Percentiles rank a stretch among this genome's conserved stretches.
Conservation (phyloP, 805 yeast species). For the Kodamaea leandrae region DNA sequence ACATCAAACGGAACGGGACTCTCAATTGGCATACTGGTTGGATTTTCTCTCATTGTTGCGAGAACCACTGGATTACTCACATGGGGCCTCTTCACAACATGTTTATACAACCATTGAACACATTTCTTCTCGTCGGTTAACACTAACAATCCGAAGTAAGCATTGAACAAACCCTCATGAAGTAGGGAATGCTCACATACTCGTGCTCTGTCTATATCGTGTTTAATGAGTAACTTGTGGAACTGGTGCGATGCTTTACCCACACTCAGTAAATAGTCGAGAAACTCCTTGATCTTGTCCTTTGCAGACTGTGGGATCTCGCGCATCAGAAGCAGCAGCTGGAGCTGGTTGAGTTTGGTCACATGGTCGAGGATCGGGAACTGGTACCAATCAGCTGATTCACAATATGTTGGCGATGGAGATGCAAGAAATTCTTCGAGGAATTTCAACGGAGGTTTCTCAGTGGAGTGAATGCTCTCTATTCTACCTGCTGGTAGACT, state of each 20-base stretch:
- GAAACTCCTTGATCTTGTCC: background rate
- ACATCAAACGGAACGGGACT: too few species aligned
- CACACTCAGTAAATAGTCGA: background rate
- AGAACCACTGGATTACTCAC: background rate
- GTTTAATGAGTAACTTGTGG: background rate
- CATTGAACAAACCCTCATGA: background rate
- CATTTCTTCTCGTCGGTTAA: background rate
- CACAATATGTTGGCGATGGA: too few species aligned
- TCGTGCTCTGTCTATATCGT: background rate
- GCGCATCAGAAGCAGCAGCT: background rate
- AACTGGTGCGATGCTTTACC: background rate
- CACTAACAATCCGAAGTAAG: constrained; percentile 1
- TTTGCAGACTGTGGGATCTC: background rate
- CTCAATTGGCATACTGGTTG: too few species aligned
- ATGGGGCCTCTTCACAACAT: background rate
- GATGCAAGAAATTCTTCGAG: too few species aligned
- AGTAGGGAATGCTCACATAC: background rate
- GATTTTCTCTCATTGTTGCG: background rate
- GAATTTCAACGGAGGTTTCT: too few species aligned
- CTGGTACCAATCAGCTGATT: background rate
- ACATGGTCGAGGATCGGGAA: constrained; percentile 2
- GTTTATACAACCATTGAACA: background rate
- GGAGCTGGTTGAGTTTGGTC: background rate
- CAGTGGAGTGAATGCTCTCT: too few species aligned
- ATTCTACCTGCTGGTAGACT: too few species aligned